These are phyloP conservation scores for Neurospora sp. DNA, from an alignment of 495 filamentous ascomycete genomes.

Conservation along the genomic window DNA sequence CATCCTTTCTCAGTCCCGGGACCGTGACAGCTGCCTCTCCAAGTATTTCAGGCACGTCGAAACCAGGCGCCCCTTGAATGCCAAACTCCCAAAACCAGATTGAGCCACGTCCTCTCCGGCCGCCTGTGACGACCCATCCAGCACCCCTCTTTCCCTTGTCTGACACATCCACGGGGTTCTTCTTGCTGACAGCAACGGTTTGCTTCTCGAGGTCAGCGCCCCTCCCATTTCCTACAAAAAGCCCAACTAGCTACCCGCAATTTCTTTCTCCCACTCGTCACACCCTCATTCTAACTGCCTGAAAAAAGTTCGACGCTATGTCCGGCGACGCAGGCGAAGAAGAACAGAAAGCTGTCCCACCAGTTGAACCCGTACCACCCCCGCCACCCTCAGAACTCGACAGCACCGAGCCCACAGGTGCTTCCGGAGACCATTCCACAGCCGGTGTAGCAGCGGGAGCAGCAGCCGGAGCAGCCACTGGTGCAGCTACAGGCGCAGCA, in stretches of 20 bases:
- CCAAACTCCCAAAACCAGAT: background rate
- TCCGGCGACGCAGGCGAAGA: background rate
- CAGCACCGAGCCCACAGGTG: background rate
- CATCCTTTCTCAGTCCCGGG: background rate
- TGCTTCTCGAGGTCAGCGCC: background rate
- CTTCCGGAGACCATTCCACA: background rate
- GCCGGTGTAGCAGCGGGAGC: background rate
- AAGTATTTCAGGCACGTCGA: conserved; percentile 1
- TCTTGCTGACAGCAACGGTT: background rate
- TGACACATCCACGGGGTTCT: background rate
- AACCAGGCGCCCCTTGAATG: too few species aligned
- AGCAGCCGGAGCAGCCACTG: background rate
- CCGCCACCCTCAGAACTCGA: background rate
- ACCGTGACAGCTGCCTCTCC: background rate
- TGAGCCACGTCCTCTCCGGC: background rate
- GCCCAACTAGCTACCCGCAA: background rate
- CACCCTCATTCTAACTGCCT: background rate
- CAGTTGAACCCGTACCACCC: background rate
- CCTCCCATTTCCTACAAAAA: background rate
- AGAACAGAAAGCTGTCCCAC: background rate
- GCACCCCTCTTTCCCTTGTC: background rate
- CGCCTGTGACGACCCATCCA: background rate
- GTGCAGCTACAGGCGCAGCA: background rate
- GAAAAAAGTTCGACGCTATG: background rate
- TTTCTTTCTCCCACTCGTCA: background rate